A percentile compares a stretch with the other conserved stretches of the same genome.
phyloP scores from a whole-genome alignment of 2,329 filamentous ascomycete species.

The Botrytis medusae region DNA sequence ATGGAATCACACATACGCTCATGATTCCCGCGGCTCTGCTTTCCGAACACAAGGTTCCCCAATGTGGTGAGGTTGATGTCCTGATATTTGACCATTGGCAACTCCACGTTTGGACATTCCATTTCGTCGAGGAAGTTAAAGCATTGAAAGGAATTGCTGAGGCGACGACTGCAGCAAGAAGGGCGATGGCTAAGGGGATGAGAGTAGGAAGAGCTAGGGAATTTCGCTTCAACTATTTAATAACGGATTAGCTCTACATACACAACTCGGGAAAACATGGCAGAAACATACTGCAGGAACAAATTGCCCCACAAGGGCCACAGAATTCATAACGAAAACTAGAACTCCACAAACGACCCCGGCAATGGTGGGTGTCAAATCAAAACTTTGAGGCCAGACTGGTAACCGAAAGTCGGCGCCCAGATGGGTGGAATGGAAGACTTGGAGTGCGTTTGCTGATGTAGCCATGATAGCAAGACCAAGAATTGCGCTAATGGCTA shows the following conservation, averaged over 20 bases:
- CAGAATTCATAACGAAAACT: slow-evolving; percentile 49
- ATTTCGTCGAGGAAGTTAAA: slow-evolving; percentile 51
- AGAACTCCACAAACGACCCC: slow-evolving; percentile 54
- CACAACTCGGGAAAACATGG: neutral
- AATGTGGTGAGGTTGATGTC: slow-evolving; percentile 55
- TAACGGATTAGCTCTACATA: neutral
- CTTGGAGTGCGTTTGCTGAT: slow-evolving; percentile 53
- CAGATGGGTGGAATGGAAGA: slow-evolving; percentile 55
- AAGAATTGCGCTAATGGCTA: slow-evolving; percentile 50
- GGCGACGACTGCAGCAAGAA: slow-evolving; percentile 51
- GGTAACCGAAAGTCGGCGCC: slow-evolving; percentile 51
- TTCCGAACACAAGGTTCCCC: slow-evolving; percentile 56
- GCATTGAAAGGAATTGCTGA: slow-evolving; percentile 59
- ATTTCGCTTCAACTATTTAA: slow-evolving; percentile 22
- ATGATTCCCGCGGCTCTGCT: slow-evolving; percentile 55
- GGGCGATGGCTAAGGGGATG: slow-evolving; percentile 45
- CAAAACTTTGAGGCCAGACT: slow-evolving; percentile 58
- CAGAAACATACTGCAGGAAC: slow-evolving; percentile 49
- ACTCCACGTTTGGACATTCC: slow-evolving; percentile 61
- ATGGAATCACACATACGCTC: slow-evolving; percentile 55
- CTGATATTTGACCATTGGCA: slow-evolving; percentile 58
- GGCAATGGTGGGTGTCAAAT: slow-evolving; percentile 56
- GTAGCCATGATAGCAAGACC: slow-evolving; percentile 55
- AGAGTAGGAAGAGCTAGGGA: slow-evolving; percentile 39
- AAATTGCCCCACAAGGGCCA: slow-evolving; percentile 52